Conservation (phyloP, 352 stramenopile species). For the Aphanomyces euteiches region DNA sequence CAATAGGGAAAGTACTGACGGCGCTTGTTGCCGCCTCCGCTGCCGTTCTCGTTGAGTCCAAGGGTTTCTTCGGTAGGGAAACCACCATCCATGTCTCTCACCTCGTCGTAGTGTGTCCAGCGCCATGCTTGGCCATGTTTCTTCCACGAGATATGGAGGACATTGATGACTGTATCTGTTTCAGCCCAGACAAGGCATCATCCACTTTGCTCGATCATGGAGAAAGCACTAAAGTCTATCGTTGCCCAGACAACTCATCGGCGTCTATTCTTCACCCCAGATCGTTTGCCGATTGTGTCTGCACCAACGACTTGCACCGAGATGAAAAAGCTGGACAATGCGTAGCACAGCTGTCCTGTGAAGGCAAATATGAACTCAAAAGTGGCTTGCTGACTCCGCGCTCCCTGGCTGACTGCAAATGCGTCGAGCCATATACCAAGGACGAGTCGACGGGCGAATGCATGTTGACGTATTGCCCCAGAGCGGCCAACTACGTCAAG, state of each 20-base stretch:
- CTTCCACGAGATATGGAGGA: slow-evolving; percentile 80
- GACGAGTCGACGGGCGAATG: slow-evolving; percentile 53
- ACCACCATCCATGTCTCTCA: not conserved
- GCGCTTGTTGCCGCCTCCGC: not conserved
- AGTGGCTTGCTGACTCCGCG: slow-evolving; percentile 32
- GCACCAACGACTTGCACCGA: slow-evolving; percentile 36
- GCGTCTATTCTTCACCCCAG: slow-evolving; percentile 38
- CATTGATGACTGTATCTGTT: slow-evolving; percentile 66
- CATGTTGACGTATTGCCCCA: slow-evolving; percentile 51
- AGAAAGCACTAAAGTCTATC: slow-evolving; percentile 29
- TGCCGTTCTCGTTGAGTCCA: slow-evolving; percentile 1
- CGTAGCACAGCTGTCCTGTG: slow-evolving; percentile 47
- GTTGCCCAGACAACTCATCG: slow-evolving; percentile 39
- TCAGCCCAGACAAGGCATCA: not conserved
- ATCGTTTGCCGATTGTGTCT: slow-evolving; percentile 47
- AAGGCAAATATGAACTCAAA: slow-evolving; percentile 56
- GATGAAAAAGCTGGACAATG: slow-evolving; percentile 43
- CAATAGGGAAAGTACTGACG: not conserved
- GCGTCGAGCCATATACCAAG: slow-evolving; percentile 66
- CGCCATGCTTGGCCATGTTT: slow-evolving; percentile 64
- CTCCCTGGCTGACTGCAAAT: slow-evolving; percentile 73
- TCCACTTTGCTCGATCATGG: slow-evolving; percentile 21
- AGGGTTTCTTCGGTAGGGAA: slow-evolving; percentile 24
- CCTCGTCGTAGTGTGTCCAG: slow-evolving; percentile 47
- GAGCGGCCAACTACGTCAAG: slow-evolving; percentile 73